A percentile compares a stretch with the other conserved stretches of the same genome.
Evolutionary conservation across 208 protist genomes (phyloP).

Genomic region (Zelonia costaricensis): DNA sequence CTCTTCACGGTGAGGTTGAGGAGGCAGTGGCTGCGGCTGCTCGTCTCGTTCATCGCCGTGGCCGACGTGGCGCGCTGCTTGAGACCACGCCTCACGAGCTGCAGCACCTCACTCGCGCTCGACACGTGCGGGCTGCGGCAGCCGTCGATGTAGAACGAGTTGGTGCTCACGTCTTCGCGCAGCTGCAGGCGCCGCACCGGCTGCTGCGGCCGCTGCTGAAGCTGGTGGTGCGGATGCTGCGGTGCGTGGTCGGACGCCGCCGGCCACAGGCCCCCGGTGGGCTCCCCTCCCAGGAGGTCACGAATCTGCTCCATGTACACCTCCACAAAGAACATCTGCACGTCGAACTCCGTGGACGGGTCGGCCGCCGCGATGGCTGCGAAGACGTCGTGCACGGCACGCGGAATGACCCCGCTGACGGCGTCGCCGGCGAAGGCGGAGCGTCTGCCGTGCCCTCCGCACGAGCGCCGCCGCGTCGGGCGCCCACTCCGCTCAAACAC

Average conservation of each 20-base stretch:
- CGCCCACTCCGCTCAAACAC: neutral
- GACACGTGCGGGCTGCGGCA: conserved; percentile 86
- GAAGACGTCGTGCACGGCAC: conserved; percentile 94
- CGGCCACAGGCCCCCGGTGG: too few relatives aligned
- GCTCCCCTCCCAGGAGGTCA: conserved; percentile 96
- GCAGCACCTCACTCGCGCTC: conserved; percentile 82
- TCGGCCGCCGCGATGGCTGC: conserved; percentile 63
- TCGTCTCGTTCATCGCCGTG: conserved; percentile 88
- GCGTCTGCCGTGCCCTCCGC: neutral
- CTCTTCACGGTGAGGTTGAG: conserved; percentile 83
- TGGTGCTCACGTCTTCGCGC: conserved; percentile 64
- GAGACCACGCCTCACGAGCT: conserved; percentile 74
- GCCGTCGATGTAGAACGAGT: conserved; percentile 90
- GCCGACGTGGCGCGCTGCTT: conserved; percentile 74
- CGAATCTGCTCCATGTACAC: conserved; percentile 98
- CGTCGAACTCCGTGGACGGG: conserved; percentile 88
- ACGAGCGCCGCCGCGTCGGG: neutral
- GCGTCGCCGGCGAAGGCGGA: conserved; percentile 12
- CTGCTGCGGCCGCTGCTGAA: neutral
- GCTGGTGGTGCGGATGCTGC: neutral
- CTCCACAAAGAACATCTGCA: conserved; percentile 96
- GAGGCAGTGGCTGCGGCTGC: conserved; percentile 87
- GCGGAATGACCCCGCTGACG: conserved; percentile 89
- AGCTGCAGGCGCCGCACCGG: conserved; percentile 43
- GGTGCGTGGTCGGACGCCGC: too few relatives aligned